Conservation (phyloP, 73 alveolate genomes). For the Stentor coeruleus region DNA sequence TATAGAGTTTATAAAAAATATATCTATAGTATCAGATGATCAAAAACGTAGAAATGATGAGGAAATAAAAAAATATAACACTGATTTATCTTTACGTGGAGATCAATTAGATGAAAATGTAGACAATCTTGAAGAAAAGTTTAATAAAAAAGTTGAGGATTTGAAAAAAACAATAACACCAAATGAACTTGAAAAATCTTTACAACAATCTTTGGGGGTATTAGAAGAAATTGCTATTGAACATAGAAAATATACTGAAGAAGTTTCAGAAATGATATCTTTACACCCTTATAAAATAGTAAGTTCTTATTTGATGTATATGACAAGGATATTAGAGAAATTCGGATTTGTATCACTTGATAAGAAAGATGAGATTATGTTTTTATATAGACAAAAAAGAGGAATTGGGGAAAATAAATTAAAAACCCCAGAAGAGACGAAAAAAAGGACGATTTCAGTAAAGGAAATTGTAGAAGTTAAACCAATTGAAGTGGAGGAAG, state of each 20-base stretch:
- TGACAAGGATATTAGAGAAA: not conserved
- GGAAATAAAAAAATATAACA: conserved; percentile 43
- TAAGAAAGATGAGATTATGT: not conserved
- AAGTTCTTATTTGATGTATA: conserved; percentile 34
- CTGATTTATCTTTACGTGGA: conserved; percentile 51
- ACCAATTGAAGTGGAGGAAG: conserved; percentile 43
- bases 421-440: conserved; percentile 28
- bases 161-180: conserved; percentile 61
- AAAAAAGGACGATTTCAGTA: conserved; percentile 49
- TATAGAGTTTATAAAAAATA: conserved; percentile 40
- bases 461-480: conserved; percentile 41
- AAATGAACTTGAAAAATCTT: conserved; percentile 53
- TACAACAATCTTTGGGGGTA: conserved; percentile 47
- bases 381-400: no score
- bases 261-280: conserved; percentile 41
- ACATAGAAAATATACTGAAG: conserved; percentile 44
- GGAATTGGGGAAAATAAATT: not conserved
- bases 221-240: conserved; percentile 50
- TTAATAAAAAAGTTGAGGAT: conserved; percentile 32
- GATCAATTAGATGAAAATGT: conserved; percentile 51
- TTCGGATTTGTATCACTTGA: not conserved
- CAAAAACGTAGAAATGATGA: conserved; percentile 37
- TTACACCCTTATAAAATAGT: conserved; percentile 46
- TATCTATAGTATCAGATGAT: conserved; percentile 46
- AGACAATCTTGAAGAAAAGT: conserved; percentile 38